These are phyloP conservation scores for Rosa persica DNA, from an alignment of 306 rosid species.

Conservation along the genomic window DNA sequence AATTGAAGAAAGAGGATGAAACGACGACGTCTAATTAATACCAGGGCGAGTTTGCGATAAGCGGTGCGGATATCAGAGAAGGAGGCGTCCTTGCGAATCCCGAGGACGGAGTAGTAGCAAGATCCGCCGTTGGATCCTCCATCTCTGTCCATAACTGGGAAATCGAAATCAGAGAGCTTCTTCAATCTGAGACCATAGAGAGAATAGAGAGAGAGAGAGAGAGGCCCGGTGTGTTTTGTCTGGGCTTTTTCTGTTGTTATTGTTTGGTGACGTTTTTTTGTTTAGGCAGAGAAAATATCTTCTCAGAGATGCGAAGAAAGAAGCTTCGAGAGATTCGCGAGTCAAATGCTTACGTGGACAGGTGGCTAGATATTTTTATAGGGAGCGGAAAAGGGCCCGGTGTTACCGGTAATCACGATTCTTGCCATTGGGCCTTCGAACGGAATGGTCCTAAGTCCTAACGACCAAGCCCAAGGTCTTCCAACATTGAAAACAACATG, in stretches of 20 bases:
- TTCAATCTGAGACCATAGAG: conserved; percentile 16
- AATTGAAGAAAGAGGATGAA: too few relatives aligned
- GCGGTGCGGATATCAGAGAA: conserved; percentile 85
- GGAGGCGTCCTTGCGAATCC: conserved; percentile 82
- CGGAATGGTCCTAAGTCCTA: not conserved
- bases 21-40: conserved; percentile 25
- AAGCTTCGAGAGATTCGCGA: conserved; percentile 55
- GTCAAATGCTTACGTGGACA: not conserved
- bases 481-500: too few relatives aligned
- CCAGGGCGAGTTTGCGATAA: conserved; percentile 91
- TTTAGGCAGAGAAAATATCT: conserved; percentile 47
- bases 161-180: not conserved
- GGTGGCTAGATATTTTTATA: conserved; percentile 55
- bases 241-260: not conserved
- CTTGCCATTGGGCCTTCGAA: conserved; percentile 23
- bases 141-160: conserved; percentile 62
- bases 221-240: not conserved
- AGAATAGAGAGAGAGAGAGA: not conserved
- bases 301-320: conserved; percentile 15
- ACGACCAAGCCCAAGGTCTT: not conserved
- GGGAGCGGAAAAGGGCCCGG: not conserved
- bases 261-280: not conserved
- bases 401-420: conserved; percentile 11
- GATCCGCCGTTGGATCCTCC: conserved; percentile 83
- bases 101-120: conserved; percentile 81